A percentile compares a stretch with the other conserved stretches of the same genome.
These are phyloP conservation scores for Phytophthora nicotianae DNA, from an alignment of 352 stramenopile genomes.

Conservation along the genomic window DNA sequence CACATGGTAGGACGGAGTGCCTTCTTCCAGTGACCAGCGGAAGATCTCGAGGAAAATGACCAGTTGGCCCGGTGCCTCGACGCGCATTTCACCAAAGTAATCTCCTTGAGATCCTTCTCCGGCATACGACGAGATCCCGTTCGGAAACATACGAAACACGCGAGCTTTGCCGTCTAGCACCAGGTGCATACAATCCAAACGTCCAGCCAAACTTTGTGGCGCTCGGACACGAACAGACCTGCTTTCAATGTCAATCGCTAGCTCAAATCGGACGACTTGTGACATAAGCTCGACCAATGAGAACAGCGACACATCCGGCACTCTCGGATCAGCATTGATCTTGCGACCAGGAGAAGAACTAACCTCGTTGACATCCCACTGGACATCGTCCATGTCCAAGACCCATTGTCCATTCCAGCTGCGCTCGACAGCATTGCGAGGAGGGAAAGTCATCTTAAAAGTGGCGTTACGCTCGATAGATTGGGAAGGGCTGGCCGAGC, in stretches of 20 bases:
- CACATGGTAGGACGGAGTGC: slow-evolving; percentile 43
- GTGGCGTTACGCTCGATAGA: neutral
- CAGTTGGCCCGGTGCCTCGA: slow-evolving; percentile 45
- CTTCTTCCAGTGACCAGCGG: slow-evolving; percentile 38
- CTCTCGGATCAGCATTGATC: slow-evolving; percentile 1
- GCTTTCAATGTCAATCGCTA: slow-evolving; percentile 47
- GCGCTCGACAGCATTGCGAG: slow-evolving; percentile 42
- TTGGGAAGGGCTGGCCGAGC: slow-evolving; percentile 1
- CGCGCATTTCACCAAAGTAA: slow-evolving; percentile 65
- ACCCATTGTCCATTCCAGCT: slow-evolving; percentile 61
- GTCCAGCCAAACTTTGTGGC: slow-evolving; percentile 30
- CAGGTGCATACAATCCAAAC: slow-evolving; percentile 46
- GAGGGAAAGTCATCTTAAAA: slow-evolving; percentile 13
- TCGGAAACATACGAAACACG: slow-evolving; percentile 61
- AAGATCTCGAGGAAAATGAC: slow-evolving; percentile 63
- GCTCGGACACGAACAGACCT: slow-evolving; percentile 47
- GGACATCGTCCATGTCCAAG: slow-evolving; percentile 50
- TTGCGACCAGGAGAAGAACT: slow-evolving; percentile 1
- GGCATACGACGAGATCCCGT: slow-evolving; percentile 50
- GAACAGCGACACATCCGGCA: slow-evolving; percentile 42
- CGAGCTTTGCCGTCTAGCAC: slow-evolving; percentile 66
- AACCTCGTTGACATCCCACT: slow-evolving; percentile 37
- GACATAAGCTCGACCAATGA: slow-evolving; percentile 54
- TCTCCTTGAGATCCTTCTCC: slow-evolving; percentile 59
- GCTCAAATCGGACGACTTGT: slow-evolving; percentile 47